Base-by-base conservation (phyloP, 208 protist genomes). In the Angomonas desouzai region DNA sequence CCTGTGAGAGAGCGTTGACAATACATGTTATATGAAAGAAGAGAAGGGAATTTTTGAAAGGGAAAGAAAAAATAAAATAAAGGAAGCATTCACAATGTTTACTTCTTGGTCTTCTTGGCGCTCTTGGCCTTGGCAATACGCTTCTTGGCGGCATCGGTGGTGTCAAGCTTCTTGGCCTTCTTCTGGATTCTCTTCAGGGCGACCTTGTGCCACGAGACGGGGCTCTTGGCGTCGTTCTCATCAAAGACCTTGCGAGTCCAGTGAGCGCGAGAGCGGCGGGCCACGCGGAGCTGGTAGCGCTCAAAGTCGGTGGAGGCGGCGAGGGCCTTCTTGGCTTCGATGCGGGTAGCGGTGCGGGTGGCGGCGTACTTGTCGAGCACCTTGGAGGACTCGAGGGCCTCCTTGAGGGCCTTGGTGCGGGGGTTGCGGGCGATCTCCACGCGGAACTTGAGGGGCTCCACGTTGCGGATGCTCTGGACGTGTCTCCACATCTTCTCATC, bases 221-320 rank as follows among this genome's bases (percentile, higher is more conserved):
- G 86, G 43, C 43, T 70, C 86, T 91, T 92, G 72, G 76, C 83
- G 77, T 95, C 89, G 64, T 91, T 91, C 74, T 83, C 89, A 68
- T 92, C 85, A 71, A 95, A 95, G 70, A 86, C 70, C 84, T 93
- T 93, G 76, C 89, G 89, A 55, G 86, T 80, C 89, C 89, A 95
- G 89, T 81, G 76, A 68, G 89, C 85, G 58, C 89, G 89, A 53
- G 89, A 95, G 65, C 89, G 89, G 74, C 87, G 87, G 51, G 89
- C 89, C 43, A 93, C 89, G 74, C 83, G 84, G 63, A 95, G 86
- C 80, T 95, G 89, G 74, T 95, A 95, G 83, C 86, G 86, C 83
- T 93, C 86, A 75, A 95, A 95, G 84, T 95, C 89, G 55, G 84
- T 91, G 53, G 86, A 89, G 59, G 48, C 68, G 23, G 89, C 83